phyloP scores from a whole-genome alignment of 768 basidiomycete genomes.

The Coprinopsis marcescibilis region DNA sequence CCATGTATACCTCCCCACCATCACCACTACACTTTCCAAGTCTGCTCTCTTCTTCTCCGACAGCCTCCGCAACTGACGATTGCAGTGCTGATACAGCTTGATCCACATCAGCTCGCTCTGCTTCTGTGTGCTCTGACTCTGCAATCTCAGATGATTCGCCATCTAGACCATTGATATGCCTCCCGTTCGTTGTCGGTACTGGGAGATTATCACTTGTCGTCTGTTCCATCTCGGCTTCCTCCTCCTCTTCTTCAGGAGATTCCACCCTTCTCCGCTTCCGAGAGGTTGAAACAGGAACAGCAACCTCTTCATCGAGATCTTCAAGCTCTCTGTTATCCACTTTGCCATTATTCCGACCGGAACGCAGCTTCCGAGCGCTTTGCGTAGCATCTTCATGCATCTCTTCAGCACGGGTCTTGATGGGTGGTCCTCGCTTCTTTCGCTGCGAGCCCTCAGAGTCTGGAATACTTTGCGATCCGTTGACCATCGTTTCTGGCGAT shows the following conservation, averaged over 20 bases:
- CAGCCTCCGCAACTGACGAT: slow-evolving; percentile 9
- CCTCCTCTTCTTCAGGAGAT: slow-evolving; percentile 10
- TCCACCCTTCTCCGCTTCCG: slow-evolving; percentile 8
- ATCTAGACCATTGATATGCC: not conserved
- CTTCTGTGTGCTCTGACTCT: slow-evolving; percentile 3
- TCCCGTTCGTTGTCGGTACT: not conserved
- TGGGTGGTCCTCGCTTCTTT: too few species aligned
- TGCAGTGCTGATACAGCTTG: too few species aligned
- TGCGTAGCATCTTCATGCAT: not conserved
- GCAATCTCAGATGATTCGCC: slow-evolving; percentile 3
- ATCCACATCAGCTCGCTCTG: slow-evolving; percentile 2
- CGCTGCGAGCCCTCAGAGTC: too few species aligned
- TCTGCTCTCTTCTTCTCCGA: slow-evolving; percentile 11
- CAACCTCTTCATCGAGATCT: slow-evolving; percentile 1
- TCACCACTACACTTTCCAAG: too few species aligned
- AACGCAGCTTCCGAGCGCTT: slow-evolving; percentile 2
- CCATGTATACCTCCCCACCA: slow-evolving; percentile 49
- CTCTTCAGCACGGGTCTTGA: not conserved
- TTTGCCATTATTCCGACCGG: slow-evolving; percentile 1
- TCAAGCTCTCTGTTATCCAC: not conserved
- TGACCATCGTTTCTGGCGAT: too few species aligned
- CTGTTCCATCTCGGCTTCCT: slow-evolving; percentile 9
- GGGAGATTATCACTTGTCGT: slow-evolving; percentile 2
- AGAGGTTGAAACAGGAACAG: not conserved
- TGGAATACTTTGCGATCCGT: too few species aligned